Conservation (phyloP, 768 basidiomycete species). For the Boletus pseudo-olivaceus region DNA sequence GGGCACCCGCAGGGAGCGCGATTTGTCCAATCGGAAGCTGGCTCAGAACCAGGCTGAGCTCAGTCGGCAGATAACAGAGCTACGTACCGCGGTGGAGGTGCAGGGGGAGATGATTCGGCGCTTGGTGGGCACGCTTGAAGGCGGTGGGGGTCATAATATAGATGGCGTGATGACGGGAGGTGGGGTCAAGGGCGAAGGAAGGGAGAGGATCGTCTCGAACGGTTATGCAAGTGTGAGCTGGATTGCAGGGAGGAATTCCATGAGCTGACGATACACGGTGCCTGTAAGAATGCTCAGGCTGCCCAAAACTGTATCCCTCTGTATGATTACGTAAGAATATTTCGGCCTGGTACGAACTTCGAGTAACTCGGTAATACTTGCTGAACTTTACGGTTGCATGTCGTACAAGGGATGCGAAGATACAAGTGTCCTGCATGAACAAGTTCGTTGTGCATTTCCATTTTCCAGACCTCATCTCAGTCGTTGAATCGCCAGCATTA, state of each 20-base stretch:
- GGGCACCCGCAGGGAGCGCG: constrained; percentile 25
- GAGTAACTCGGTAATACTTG: no score
- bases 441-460: background rate
- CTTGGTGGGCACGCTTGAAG: constrained; percentile 19
- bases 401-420: background rate
- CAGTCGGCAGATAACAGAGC: constrained; percentile 58
- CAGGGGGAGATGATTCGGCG: constrained; percentile 51
- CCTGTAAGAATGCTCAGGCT: background rate
- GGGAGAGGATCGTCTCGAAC: background rate
- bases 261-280: constrained; percentile 8
- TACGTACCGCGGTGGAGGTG: constrained; percentile 51
- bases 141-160: background rate
- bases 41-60: constrained; percentile 67
- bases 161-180: background rate
- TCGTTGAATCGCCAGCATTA: background rate
- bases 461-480: background rate
- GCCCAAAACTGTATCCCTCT: no score
- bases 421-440: background rate
- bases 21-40: constrained; percentile 57
- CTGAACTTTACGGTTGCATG: no score
- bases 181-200: constrained; percentile 14
- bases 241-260: constrained; percentile 8
- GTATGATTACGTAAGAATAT: no score
- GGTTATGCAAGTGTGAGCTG: background rate
- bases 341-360: no score